phyloP scores from a whole-genome alignment of 2,329 filamentous ascomycete species.

The Westerdykella ornata region DNA sequence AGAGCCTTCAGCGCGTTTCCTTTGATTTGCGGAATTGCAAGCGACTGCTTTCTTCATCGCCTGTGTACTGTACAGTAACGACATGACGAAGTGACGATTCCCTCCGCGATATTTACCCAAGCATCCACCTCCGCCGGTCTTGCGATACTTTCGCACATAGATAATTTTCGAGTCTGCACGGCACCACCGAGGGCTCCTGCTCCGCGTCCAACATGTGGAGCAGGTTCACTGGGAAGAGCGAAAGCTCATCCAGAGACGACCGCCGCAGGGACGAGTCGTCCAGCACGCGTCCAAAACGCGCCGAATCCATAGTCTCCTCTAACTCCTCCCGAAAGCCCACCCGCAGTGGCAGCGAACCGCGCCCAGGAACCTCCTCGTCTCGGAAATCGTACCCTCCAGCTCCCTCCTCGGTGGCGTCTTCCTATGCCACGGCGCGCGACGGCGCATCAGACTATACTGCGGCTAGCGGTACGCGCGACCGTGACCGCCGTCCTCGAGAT shows the following conservation, averaged over 20 bases:
- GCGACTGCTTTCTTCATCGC: slow-evolving; percentile 4
- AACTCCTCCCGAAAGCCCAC: slow-evolving; percentile 30
- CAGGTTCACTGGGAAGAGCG: slow-evolving; percentile 34
- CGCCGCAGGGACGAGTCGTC: slow-evolving; percentile 20
- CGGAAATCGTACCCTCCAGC: slow-evolving; percentile 21
- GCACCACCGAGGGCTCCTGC: slow-evolving; percentile 6
- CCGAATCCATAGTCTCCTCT: slow-evolving; percentile 33
- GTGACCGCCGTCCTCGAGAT: slow-evolving; percentile 21
- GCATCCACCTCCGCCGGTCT: slow-evolving; percentile 9
- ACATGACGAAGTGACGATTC: slow-evolving; percentile 26
- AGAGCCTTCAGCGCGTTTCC: slow-evolving; percentile 3
- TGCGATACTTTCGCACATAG: slow-evolving; percentile 11
- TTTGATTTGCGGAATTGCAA: slow-evolving; percentile 5
- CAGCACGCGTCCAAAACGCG: slow-evolving; percentile 28
- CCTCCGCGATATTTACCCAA: slow-evolving; percentile 11
- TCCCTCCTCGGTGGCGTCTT: slow-evolving; percentile 31
- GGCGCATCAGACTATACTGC: slow-evolving; percentile 11
- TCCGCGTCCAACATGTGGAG: slow-evolving; percentile 31
- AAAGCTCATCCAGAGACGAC: slow-evolving; percentile 27
- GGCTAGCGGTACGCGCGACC: slow-evolving; percentile 19
- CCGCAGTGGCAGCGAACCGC: slow-evolving; percentile 13
- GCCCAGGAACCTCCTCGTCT: slow-evolving; percentile 5
- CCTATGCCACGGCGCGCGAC: slow-evolving; percentile 35
- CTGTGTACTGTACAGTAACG: slow-evolving; percentile 19
- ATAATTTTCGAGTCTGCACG: slow-evolving; percentile 10